A percentile compares a stretch with the other conserved stretches of the same genome.
Evolutionary conservation across 2,329 filamentous ascomycete genomes (phyloP).

Genomic region (Claviceps sp.): DNA sequence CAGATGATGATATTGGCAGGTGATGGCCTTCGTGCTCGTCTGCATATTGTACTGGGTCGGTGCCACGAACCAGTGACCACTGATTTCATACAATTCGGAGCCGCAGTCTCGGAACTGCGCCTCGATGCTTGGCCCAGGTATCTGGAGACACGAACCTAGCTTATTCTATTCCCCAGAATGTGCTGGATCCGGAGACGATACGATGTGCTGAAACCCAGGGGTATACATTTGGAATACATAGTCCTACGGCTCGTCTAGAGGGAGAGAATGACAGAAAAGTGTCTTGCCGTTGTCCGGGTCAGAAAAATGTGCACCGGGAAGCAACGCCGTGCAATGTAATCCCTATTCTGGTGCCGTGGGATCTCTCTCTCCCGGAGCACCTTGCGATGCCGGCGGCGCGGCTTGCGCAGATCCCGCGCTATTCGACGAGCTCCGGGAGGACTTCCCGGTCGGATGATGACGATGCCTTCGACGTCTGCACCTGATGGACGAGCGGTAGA

Average conservation of each 20-base stretch:
- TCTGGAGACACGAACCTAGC: neutral
- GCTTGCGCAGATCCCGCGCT: constrained; percentile 12
- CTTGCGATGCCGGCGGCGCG: neutral
- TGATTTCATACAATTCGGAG: too few relatives aligned
- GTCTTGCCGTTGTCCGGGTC: too few relatives aligned
- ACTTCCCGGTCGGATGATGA: constrained; percentile 12
- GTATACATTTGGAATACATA: neutral
- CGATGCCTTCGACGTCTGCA: constrained; percentile 17
- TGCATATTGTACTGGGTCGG: neutral
- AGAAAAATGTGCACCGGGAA: too few relatives aligned
- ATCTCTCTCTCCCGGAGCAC: too few relatives aligned
- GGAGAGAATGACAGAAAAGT: too few relatives aligned
- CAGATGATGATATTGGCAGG: constrained; percentile 16
- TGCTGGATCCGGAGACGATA: neutral
- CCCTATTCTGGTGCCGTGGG: too few relatives aligned
- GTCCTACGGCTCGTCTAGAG: too few relatives aligned
- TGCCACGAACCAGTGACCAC: neutral
- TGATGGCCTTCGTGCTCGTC: neutral
- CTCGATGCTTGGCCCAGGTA: neutral
- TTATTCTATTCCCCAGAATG: neutral
- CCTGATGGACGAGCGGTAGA: constrained; percentile 25
- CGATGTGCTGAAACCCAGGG: neutral
- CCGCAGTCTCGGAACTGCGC: neutral
- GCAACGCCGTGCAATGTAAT: too few relatives aligned
- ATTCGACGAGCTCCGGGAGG: constrained; percentile 17